These are phyloP conservation scores for Colletotrichum phormii DNA, from an alignment of 2,329 filamentous ascomycete genomes.

Conservation along the genomic window DNA sequence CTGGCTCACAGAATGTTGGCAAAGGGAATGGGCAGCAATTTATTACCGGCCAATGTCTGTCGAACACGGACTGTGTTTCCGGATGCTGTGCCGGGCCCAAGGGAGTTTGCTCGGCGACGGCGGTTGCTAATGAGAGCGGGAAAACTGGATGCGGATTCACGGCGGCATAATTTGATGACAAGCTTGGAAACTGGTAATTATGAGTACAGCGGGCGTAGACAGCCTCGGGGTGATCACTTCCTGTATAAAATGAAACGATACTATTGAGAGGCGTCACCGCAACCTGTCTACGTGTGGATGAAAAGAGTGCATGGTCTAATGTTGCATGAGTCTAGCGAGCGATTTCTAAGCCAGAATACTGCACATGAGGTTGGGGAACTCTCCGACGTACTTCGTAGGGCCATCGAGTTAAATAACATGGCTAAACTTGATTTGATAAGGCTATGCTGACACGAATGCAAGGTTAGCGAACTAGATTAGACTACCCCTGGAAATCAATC, in stretches of 20 bases:
- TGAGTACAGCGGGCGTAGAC: rapidly evolving
- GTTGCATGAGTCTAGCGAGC: rapidly evolving
- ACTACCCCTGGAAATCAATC: neutral
- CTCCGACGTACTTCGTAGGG: too few species aligned
- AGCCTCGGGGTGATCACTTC: neutral
- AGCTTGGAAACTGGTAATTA: rapidly evolving
- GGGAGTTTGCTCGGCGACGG: slow-evolving; percentile 28
- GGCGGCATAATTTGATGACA: neutral
- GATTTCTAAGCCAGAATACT: too few species aligned
- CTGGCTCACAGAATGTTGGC: slow-evolving; percentile 41
- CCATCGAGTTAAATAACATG: rapidly evolving
- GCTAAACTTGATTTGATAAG: neutral
- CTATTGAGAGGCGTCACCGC: too few species aligned
- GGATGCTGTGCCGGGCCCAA: slow-evolving; percentile 44
- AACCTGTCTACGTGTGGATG: too few species aligned
- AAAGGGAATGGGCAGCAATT: slow-evolving; percentile 42
- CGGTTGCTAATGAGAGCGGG: slow-evolving; percentile 20
- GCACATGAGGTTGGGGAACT: rapidly evolving
- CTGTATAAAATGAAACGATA: too few species aligned
- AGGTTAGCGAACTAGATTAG: neutral
- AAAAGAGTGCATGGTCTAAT: too few species aligned
- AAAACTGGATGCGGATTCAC: slow-evolving; percentile 28
- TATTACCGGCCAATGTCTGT: slow-evolving; percentile 43
- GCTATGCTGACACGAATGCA: neutral
- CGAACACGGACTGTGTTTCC: slow-evolving; percentile 44